Conservation (phyloP, 805 yeast species). For the Saturnispora gosingensis region DNA sequence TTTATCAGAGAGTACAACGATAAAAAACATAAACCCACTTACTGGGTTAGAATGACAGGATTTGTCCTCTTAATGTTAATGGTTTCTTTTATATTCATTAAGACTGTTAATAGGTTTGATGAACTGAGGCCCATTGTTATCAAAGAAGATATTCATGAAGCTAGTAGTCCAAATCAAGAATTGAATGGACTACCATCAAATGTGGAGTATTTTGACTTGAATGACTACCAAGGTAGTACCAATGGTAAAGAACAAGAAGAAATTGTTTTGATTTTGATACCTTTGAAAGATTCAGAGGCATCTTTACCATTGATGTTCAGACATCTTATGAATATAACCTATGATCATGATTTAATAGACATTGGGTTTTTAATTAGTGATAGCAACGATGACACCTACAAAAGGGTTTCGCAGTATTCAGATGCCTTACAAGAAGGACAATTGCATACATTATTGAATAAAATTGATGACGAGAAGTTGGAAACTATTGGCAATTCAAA, state of each 20-base stretch:
- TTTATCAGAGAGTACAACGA: not conserved
- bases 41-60: not conserved
- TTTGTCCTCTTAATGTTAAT: not conserved
- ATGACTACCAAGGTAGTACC: slow-evolving; percentile 43
- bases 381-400: slow-evolving; percentile 59
- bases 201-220: slow-evolving; percentile 46
- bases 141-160: not conserved
- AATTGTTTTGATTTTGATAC: slow-evolving; percentile 59
- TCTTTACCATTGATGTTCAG: slow-evolving; percentile 78
- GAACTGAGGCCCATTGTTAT: not conserved
- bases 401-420: slow-evolving; percentile 54
- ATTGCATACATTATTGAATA: slow-evolving; percentile 39
- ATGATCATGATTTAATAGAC: slow-evolving; percentile 72
- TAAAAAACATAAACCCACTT: not conserved
- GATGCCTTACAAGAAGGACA: slow-evolving; percentile 65
- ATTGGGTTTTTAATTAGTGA: slow-evolving; percentile 75
- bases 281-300: slow-evolving; percentile 68
- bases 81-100: not conserved
- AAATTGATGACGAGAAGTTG: slow-evolving; percentile 30
- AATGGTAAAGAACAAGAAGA: slow-evolving; percentile 47
- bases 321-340: slow-evolving; percentile 78
- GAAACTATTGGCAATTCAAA: slow-evolving; percentile 39
- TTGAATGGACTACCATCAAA: slow-evolving; percentile 5
- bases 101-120: not conserved
- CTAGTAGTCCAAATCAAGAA: slow-evolving; percentile 11